Base-by-base conservation (phyloP, 2,329 filamentous ascomycete genomes). In the Myrmaecium sp. region DNA sequence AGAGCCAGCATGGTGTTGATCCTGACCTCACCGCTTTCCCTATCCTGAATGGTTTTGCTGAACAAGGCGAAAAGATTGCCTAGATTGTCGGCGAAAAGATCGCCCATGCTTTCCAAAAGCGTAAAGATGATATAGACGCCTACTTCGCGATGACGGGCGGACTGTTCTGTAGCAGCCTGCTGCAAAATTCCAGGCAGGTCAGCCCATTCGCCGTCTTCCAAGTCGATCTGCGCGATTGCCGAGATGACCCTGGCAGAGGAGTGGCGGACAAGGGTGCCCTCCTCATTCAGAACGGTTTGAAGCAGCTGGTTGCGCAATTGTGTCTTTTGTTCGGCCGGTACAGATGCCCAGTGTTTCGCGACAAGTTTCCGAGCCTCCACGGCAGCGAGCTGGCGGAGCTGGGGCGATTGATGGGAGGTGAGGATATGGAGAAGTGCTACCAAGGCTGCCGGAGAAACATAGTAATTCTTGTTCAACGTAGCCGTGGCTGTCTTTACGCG, bases 1-100 rank as follows among this genome's bases (percentile, higher is more conserved):
- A 95, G 68, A 33, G 82, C 83, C 45, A 92, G 70, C 56, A 94
- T 74, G 17, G 89, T 91, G 63, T 94, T 95, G 58, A 93, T 74
- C 42, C 84, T 76, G 30, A 98, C 89, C 50, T 94, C 82, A 34
- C 78, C 69, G 52, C 83, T 94, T 55, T 91, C 74, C 2, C 80
- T 74, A 46, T 95, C 89, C 43, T 78, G 74, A 44, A 98, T 89
- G 25, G 84, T 91, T 51, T 74, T 75, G 53, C 64, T 64, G 58
- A 95, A 93, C 14, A 95, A 64, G 43, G 68, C 64, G 44, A 95
- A 81, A 33, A 95, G 69, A 46, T 80, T 73, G 32, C 65, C 55
- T 41, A 82, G 70, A 54, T 89, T 79, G 44, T 84, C 78, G 42
- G 72, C 70, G 54, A 94, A 92, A 39, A 74, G 68, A 38, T 83